These are phyloP conservation scores for Suhomyces panamericanus DNA, from an alignment of 1,139 yeast species.

Conservation along the genomic window DNA sequence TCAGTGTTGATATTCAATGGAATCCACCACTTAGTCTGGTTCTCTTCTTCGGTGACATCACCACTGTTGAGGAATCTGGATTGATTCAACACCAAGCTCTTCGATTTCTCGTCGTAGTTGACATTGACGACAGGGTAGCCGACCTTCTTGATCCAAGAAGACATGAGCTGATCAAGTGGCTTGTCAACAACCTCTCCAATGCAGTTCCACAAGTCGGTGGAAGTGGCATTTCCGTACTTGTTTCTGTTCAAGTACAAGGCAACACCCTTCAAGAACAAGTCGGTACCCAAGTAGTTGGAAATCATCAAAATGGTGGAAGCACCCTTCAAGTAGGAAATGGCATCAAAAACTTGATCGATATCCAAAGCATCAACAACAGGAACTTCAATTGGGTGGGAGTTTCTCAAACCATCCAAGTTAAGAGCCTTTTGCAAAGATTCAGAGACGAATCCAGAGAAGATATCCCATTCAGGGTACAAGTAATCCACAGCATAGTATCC, in stretches of 20 bases:
- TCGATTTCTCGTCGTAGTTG: slow-evolving; percentile 38
- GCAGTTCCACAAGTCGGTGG: slow-evolving; percentile 79
- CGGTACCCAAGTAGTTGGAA: slow-evolving; percentile 66
- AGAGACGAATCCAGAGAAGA: slow-evolving; percentile 71
- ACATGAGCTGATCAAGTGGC: slow-evolving; percentile 72
- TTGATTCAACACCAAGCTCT: slow-evolving; percentile 56
- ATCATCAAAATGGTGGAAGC: slow-evolving; percentile 75
- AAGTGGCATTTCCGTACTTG: slow-evolving; percentile 73
- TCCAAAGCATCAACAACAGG: slow-evolving; percentile 80
- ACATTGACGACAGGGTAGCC: slow-evolving; percentile 84
- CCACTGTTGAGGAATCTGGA: slow-evolving; percentile 78
- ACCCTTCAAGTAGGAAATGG: slow-evolving; percentile 81
- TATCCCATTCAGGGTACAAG: slow-evolving; percentile 84
- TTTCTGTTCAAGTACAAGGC: slow-evolving; percentile 67
- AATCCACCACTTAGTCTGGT: slow-evolving; percentile 67
- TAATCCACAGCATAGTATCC: slow-evolving; percentile 78
- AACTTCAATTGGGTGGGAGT: slow-evolving; percentile 84
- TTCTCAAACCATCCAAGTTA: slow-evolving; percentile 66
- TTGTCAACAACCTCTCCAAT: slow-evolving; percentile 71
- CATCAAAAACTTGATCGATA: slow-evolving; percentile 83
- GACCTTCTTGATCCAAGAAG: slow-evolving; percentile 77
- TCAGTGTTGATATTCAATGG: slow-evolving; percentile 50
- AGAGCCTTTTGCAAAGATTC: slow-evolving; percentile 71
- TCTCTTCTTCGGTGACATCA: slow-evolving; percentile 62
- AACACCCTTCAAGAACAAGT: slow-evolving; percentile 68